A percentile compares a stretch with the other conserved stretches of the same genome.
These are phyloP conservation scores for Drechslera avenae DNA, from an alignment of 2,329 filamentous ascomycete genomes.

Conservation along the genomic window DNA sequence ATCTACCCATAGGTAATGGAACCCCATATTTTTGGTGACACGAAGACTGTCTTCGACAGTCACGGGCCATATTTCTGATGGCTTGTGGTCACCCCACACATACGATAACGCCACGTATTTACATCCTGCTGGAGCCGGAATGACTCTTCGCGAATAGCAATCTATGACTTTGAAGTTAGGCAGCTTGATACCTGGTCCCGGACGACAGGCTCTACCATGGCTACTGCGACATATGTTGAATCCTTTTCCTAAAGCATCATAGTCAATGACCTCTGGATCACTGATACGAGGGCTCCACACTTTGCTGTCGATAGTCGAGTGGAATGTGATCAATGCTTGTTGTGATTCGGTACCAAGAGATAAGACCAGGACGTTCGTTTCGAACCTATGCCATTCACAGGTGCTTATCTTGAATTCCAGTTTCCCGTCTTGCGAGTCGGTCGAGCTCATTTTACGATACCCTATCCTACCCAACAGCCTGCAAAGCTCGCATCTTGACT, in stretches of 20 bases:
- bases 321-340: too few relatives aligned
- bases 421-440: too few relatives aligned
- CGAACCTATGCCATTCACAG: too few relatives aligned
- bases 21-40: not conserved
- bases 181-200: not conserved
- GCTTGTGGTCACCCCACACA: conserved; percentile 9
- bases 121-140: not conserved
- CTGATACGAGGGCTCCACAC: too few relatives aligned
- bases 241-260: not conserved
- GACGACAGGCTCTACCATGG: not conserved
- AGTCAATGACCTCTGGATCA: not conserved
- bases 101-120: conserved; percentile 14
- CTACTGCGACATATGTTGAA: not conserved
- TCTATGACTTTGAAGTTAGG: conserved; percentile 1
- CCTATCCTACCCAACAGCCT: too few relatives aligned
- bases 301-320: too few relatives aligned
- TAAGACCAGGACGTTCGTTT: too few relatives aligned
- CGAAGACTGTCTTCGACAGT: not conserved
- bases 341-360: too few relatives aligned
- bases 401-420: too few relatives aligned
- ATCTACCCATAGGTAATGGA: conserved; percentile 3
- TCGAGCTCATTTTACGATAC: too few relatives aligned
- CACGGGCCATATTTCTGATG: not conserved
- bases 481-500: too few relatives aligned
- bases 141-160: not conserved